Evolutionary conservation across 352 stramenopile species (phyloP).

Genomic region (Achlya hypogyna): DNA sequence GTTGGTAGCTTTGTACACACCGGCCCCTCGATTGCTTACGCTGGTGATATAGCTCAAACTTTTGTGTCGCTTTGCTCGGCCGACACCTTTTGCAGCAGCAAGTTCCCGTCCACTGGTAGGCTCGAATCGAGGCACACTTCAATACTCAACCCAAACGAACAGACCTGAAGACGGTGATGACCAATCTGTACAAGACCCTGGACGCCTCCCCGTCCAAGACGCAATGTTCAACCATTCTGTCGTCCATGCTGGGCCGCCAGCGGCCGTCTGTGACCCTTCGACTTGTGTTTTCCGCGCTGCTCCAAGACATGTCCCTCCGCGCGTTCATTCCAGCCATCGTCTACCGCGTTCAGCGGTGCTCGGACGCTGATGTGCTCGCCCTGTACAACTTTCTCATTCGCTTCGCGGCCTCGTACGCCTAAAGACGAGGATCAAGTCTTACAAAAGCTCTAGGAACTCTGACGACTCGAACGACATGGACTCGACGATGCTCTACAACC

Average conservation of each 20-base stretch:
- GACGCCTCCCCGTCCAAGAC: neutral
- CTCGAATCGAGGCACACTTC: neutral
- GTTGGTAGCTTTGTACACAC: constrained; percentile 20
- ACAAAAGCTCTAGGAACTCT: neutral
- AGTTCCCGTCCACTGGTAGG: constrained; percentile 24
- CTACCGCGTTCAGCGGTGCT: constrained; percentile 33
- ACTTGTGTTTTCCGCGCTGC: constrained; percentile 24
- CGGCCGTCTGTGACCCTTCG: constrained; percentile 20
- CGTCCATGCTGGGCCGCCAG: neutral
- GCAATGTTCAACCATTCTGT: neutral
- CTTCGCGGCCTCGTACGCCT: neutral
- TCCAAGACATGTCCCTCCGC: constrained; percentile 17
- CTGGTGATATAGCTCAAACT: neutral
- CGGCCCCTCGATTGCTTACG: neutral
- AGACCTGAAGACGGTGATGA: neutral
- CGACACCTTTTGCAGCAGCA: constrained; percentile 20
- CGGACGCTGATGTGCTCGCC: constrained; percentile 19
- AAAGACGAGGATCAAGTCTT: neutral
- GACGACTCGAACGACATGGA: constrained; percentile 15
- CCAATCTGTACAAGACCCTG: neutral
- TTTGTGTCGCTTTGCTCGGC: constrained; percentile 26
- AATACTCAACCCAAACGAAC: neutral
- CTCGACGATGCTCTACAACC: constrained; percentile 35
- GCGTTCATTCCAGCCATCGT: constrained; percentile 30
- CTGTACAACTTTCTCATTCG: constrained; percentile 8